Evolutionary conservation across 768 basidiomycete genomes (phyloP).

Genomic region (Cystoderma amianthinum): DNA sequence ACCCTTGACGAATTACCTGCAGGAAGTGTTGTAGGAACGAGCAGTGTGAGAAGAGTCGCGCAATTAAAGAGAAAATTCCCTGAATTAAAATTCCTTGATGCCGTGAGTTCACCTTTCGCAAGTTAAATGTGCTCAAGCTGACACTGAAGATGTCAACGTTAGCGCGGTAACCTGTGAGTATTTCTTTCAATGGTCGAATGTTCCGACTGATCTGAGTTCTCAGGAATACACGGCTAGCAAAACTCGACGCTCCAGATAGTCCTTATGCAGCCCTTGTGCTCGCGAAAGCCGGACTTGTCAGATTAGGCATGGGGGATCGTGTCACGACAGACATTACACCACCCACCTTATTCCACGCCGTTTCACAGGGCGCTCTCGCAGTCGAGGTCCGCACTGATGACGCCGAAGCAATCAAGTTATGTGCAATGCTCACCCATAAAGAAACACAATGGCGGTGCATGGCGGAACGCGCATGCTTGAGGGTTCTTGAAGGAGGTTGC

Average conservation of each 20-base stretch:
- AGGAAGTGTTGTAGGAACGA: slow-evolving; percentile 92
- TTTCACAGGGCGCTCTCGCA: slow-evolving; percentile 90
- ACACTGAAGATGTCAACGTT: no score
- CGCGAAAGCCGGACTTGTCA: slow-evolving; percentile 87
- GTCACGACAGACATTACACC: slow-evolving; percentile 68
- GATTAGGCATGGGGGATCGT: slow-evolving; percentile 68
- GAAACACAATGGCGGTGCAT: slow-evolving; percentile 69
- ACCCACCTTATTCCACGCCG: slow-evolving; percentile 79
- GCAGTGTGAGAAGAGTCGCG: slow-evolving; percentile 88
- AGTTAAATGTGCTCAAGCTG: no score
- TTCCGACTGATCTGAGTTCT: slow-evolving; percentile 5
- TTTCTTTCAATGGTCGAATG: slow-evolving; percentile 1
- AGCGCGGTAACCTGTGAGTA: slow-evolving; percentile 86
- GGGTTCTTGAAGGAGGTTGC: slow-evolving; percentile 94
- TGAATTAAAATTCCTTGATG: slow-evolving; percentile 73
- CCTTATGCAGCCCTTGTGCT: slow-evolving; percentile 87
- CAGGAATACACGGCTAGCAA: slow-evolving; percentile 85
- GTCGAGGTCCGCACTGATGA: slow-evolving; percentile 79
- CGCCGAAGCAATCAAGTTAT: slow-evolving; percentile 49
- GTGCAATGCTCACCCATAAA: slow-evolving; percentile 66
- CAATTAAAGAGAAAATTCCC: slow-evolving; percentile 80
- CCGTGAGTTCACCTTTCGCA: slow-evolving; percentile 60
- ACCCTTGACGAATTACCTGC: slow-evolving; percentile 76
- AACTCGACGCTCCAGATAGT: slow-evolving; percentile 79
- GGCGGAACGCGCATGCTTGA: slow-evolving; percentile 84